Evolutionary conservation across 2,329 filamentous ascomycete genomes (phyloP), one percentile per base, ranked within the genome.

Genomic region (Trichocomaceae sp.): DNA sequence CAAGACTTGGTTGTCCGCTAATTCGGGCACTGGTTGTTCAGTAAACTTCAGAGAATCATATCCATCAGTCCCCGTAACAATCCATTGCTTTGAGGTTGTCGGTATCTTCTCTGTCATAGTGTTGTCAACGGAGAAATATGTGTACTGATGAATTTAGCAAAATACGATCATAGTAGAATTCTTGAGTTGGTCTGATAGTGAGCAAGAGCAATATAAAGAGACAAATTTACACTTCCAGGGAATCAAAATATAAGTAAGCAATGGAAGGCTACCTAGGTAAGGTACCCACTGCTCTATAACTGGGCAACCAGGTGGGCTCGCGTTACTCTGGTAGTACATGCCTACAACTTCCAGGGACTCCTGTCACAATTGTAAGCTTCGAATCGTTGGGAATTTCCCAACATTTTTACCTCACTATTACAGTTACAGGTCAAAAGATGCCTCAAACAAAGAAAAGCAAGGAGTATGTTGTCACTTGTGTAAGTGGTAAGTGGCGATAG

Each of bases 1-100:
- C 15, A 54, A 26, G n/a, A 54, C 51, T 47, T 54, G 8, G 9
- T 47, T 48, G 19, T 54, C 51, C 2, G 44, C 51, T 12, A 54
- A 22, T 13, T 33, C 23, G 6, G 44, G 41, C n/a, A 48, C 10
- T 10, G 41, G 17, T 4, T 46, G 23, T 6, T 41, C 33, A 15
- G 9, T 42, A 17, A 23, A 41, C 19, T 47, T n/a, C 15, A 54
- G 33, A 29, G 44, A 39, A 10, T 54, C 44, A 13, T 15, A 13
- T 15, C 50, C 50, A 29, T 35, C 29, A 3, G 13, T 9, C 2
- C 44, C 51, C 26, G n/a, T 47, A 9, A 54, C 44, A 12, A 6
- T 48, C 51, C 51, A 54, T 13, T 54, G 44, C 29, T 48, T 54
- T 13, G 44, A 33, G 9, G 44, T 48, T 47, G n/a, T 31, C 6